Evolutionary conservation across 345 rosid species (phyloP).

Genomic region (Ailanthus altissimus): DNA sequence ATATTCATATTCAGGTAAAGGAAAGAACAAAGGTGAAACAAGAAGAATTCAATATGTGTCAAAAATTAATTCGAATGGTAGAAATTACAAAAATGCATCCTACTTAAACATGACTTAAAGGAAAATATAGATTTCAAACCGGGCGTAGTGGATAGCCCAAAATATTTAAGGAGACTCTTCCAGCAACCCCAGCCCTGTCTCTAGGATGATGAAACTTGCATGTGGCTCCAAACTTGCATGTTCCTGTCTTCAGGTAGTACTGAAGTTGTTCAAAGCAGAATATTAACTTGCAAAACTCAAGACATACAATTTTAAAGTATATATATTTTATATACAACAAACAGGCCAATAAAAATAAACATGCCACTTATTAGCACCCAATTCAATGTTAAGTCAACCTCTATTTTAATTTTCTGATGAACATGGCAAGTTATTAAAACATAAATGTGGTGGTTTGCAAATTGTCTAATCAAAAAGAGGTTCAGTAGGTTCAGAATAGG

Average conservation of each 20-base stretch:
- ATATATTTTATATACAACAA: background rate
- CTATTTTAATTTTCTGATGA: background rate
- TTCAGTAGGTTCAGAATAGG: background rate
- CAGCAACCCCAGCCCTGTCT: slow-evolving; percentile 93
- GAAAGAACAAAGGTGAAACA: background rate
- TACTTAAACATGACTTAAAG: slow-evolving; percentile 8
- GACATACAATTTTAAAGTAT: background rate
- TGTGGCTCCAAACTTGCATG: slow-evolving; percentile 99
- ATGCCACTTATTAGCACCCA: background rate
- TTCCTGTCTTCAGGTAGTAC: slow-evolving; percentile 97
- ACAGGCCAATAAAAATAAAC: background rate
- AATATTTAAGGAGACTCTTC: slow-evolving; percentile 82
- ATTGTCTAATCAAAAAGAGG: background rate
- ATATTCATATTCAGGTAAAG: background rate
- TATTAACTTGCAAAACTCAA: slow-evolving; percentile 19
- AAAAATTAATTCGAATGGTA: background rate
- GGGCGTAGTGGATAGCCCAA: slow-evolving; percentile 93
- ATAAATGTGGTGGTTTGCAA: too few relatives aligned
- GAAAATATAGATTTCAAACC: slow-evolving; percentile 44
- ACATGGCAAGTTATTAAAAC: background rate
- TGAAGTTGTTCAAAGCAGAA: slow-evolving; percentile 40
- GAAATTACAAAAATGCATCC: background rate
- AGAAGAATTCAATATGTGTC: slow-evolving; percentile 9
- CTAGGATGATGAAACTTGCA: slow-evolving; percentile 99
- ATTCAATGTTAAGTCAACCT: background rate